phyloP scores from a whole-genome alignment of 345 rosid species.

The Clausena lansium region DNA sequence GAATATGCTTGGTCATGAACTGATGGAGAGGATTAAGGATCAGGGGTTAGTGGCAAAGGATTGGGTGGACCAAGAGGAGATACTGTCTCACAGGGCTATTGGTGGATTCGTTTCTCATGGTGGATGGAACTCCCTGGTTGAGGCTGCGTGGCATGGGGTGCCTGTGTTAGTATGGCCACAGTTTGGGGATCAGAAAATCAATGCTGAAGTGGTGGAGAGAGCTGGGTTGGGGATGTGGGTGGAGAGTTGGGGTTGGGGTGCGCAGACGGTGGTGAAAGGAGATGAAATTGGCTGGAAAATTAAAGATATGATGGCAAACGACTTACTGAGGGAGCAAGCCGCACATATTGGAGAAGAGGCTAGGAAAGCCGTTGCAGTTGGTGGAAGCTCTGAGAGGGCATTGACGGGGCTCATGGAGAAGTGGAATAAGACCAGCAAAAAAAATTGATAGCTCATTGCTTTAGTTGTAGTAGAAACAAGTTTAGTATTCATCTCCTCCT shows the following conservation, averaged over 20 bases:
- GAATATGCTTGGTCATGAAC: constrained; percentile 30
- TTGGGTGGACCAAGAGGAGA: constrained; percentile 43
- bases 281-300: constrained; percentile 35
- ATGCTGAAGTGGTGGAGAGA: constrained; percentile 29
- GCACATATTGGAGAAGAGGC: constrained; percentile 28
- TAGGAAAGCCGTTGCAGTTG: constrained; percentile 23
- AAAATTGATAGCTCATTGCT: too few species aligned
- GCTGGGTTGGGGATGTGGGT: constrained; percentile 32
- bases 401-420: constrained; percentile 1
- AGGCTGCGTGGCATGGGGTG: constrained; percentile 41
- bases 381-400: constrained; percentile 23
- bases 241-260: constrained; percentile 33
- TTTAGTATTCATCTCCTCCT: too few species aligned
- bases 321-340: constrained; percentile 22
- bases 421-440: background rate
- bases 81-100: constrained; percentile 32
- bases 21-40: constrained; percentile 13
- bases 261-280: constrained; percentile 23
- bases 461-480: too few species aligned
- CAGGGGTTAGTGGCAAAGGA: constrained; percentile 34
- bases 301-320: constrained; percentile 29
- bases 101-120: constrained; percentile 42
- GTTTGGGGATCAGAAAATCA: constrained; percentile 43
- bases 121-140: constrained; percentile 47
- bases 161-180: constrained; percentile 44